These are phyloP conservation scores for Entonaema liquescens DNA, from an alignment of 495 filamentous ascomycete genomes.

Conservation along the genomic window DNA sequence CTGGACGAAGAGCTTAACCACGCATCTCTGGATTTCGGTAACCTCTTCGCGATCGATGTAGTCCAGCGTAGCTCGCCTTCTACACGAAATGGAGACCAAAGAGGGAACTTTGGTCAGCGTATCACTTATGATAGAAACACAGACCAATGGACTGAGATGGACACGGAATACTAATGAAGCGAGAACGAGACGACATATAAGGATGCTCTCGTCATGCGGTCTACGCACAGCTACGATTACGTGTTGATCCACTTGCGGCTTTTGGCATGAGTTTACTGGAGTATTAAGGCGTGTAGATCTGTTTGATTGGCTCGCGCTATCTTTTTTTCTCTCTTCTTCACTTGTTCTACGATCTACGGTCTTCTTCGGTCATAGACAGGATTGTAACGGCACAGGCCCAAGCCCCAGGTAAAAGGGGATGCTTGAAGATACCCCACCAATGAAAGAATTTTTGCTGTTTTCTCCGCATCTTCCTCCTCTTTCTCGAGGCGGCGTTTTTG, in stretches of 20 bases:
- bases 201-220: not conserved
- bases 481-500: not conserved
- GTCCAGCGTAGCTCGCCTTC: conserved; percentile 65
- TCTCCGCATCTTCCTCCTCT: no score
- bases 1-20: conserved; percentile 49
- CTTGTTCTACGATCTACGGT: not conserved
- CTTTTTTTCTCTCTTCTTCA: not conserved
- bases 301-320: not conserved
- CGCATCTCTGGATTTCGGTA: conserved; percentile 51
- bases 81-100: conserved; percentile 17
- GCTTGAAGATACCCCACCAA: not conserved
- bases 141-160: conserved; percentile 1
- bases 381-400: not conserved
- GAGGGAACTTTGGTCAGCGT: conserved; percentile 16
- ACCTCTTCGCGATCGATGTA: conserved; percentile 59
- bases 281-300: not conserved
- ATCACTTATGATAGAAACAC: conserved; percentile 22
- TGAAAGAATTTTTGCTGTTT: not conserved
- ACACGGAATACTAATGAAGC: not conserved
- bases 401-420: not conserved
- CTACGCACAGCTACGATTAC: not conserved
- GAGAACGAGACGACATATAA: not conserved
- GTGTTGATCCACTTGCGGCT: not conserved
- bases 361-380: not conserved
- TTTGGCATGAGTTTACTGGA: not conserved